phyloP scores from a whole-genome alignment of 139 green algal species.

The Chlorella vulgaris region DNA sequence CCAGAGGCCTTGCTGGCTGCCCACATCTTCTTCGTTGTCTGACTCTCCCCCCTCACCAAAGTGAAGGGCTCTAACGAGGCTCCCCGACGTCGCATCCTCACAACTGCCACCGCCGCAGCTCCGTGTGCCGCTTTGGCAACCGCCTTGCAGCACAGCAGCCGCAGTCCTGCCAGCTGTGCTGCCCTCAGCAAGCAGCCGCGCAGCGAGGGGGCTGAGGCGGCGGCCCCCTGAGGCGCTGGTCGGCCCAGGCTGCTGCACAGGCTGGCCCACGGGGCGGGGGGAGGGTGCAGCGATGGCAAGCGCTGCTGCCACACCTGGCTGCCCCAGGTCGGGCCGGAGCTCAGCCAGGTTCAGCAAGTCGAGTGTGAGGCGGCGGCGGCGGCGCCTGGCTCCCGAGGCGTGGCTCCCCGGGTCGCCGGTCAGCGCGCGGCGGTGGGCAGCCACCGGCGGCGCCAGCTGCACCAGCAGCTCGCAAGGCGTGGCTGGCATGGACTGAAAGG shows the following conservation, averaged over 20 bases:
- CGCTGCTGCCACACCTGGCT: slow-evolving; percentile 27
- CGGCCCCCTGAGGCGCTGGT: no score
- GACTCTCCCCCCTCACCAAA: no score
- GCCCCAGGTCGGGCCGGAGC: slow-evolving; percentile 21
- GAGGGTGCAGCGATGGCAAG: slow-evolving; percentile 33
- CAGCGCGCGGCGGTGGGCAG: not conserved
- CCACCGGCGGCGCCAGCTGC: not conserved
- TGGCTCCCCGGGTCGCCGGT: not conserved
- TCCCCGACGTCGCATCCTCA: no score
- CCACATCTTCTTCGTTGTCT: no score
- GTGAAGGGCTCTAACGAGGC: no score
- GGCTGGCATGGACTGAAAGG: slow-evolving; percentile 17
- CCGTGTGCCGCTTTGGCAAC: no score
- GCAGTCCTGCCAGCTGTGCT: not conserved
- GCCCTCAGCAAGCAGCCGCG: not conserved
- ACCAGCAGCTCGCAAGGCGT: not conserved
- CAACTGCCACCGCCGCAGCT: no score
- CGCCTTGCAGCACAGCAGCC: not conserved
- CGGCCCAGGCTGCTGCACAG: no score
- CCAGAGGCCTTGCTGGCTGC: not conserved
- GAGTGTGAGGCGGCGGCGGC: slow-evolving; percentile 24
- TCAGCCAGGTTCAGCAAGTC: slow-evolving; percentile 33
- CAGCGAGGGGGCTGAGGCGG: no score
- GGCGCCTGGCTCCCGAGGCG: not conserved
- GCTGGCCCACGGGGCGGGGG: slow-evolving; percentile 3